Evolutionary conservation across 805 yeast species (phyloP).

Genomic region (Wickerhamomyces sydowiorum): DNA sequence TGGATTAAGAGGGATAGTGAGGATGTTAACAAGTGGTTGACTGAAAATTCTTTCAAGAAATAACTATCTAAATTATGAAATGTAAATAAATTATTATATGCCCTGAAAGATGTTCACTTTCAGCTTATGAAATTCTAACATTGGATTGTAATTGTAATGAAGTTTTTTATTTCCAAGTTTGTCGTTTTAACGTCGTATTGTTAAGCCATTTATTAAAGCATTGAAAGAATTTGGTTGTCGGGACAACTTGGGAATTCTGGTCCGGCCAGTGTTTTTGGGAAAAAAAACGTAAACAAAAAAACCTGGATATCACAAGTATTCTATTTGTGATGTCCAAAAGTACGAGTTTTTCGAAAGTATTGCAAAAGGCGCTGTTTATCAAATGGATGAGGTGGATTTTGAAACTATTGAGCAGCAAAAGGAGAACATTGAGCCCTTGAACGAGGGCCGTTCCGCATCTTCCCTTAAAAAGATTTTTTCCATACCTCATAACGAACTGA

Average conservation of each 20-base stretch:
- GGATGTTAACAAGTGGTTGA: conserved; percentile 44
- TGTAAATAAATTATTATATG: background rate
- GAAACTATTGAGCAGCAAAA: conserved; percentile 54
- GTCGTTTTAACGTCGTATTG: too few species aligned
- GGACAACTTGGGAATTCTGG: too few species aligned
- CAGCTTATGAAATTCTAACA: too few species aligned
- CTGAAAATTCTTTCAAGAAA: conserved; percentile 22
- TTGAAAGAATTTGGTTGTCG: too few species aligned
- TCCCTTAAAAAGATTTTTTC: conserved; percentile 43
- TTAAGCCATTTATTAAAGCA: too few species aligned
- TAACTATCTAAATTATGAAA: background rate
- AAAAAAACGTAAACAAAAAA: too few species aligned
- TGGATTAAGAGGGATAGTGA: conserved; percentile 56
- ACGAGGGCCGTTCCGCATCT: conserved; percentile 63
- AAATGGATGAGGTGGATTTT: conserved; percentile 25
- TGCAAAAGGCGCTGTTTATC: background rate
- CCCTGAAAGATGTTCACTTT: too few species aligned
- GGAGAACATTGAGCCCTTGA: conserved; percentile 67
- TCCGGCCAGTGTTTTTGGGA: too few species aligned
- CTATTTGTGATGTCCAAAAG: too few species aligned
- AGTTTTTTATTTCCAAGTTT: too few species aligned
- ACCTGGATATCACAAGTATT: too few species aligned
- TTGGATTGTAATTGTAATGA: background rate
- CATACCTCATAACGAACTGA: conserved; percentile 22
- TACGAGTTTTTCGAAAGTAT: too few species aligned